Base-by-base conservation (phyloP, 2,329 filamentous ascomycete genomes). In the Colletotrichum camelliae region DNA sequence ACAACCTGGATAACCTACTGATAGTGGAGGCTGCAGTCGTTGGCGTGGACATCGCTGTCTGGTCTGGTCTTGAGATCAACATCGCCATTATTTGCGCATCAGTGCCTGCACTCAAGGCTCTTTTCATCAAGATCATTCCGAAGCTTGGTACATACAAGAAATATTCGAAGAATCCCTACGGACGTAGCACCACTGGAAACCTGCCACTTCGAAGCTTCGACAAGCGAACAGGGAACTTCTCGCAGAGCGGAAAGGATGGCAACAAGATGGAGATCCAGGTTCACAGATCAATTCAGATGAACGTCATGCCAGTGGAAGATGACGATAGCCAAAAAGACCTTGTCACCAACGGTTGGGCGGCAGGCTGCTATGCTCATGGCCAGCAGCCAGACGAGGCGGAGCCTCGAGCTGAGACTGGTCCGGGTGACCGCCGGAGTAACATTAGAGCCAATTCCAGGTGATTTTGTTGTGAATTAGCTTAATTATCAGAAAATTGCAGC, bases 1-100 rank as follows among this genome's bases (percentile, higher is more conserved):
- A 8, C 4, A 13, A 24, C 8, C 4, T 24, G 24, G 24, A 21
- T 21, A 48, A 39, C 2, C 16, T 7, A 35, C 16, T 68, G 21
- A 52, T 18, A 21, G n/a, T n/a, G n/a, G n/a, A 21, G 24, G 7
- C 3, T 33, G 2, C 18, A 70, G 24, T 43, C 9, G 27, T 62
- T 24, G 33, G 55, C n/a, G 58, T 68, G 1, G 57, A 52, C 35
- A 69, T 69, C 1, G 66, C 66, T 0, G 52, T 81, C 65, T 83
- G 82, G 82, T 81, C 81, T 5, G 78, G 77, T 24, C 79, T 85
- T 60, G 82, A 85, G 70, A 80, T 82, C 71, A 83, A 84, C 70
- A 78, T 82, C 16, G 82, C 80, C 39, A 83, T 85, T 16, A 79
- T 82, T 24, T 84, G 83, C 67, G 80, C 83, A 35, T 85, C 80